Base-by-base conservation (phyloP, 257 asterid species). In the Thymus mandschuricus region DNA sequence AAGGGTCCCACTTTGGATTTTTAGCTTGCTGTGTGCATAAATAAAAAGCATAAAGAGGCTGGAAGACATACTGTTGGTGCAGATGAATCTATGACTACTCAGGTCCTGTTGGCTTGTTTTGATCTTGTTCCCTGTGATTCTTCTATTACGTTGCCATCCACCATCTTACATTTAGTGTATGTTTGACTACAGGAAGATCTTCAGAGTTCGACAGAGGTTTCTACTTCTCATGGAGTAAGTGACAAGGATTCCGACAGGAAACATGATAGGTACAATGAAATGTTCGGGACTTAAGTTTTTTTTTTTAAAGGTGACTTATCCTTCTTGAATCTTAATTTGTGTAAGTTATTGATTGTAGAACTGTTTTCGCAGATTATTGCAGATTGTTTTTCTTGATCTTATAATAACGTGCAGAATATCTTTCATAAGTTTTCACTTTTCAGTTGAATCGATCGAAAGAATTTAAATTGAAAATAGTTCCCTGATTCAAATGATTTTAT, bases 1-100 rank as follows among this genome's bases (percentile, higher is more conserved):
- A 75, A 43, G 48, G 64, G n/a, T 69, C 56, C 58, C 43, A 29
- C 61, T 7, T 75, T 71, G 73, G 74, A 38, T 82, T 48, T 78
- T 81, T 84, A 92, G 98, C 90, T 92, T 76, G 90, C 96, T 45
- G 75, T 89, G 78, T 92, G 96, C 92, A 92, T 89, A 43, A 71
- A 78, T 67, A 85, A 82, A 81, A 86, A 80, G 83, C 72, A 76
- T 59, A 87, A 50, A 75, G 85, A 80, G 58, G 80, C 76, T 66
- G 66, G 77, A 80, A 85, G 69, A 70, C 84, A 75, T 64, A 60
- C 75, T 67, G 79, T 63, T 67, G 84, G 57, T 48, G 76, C 73
- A 69, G 75, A 69, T 60, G 83, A 79, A 72, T 59, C 74, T 61
- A 72, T 70, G 80, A 70, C 78, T 66, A 69, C 73, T 59, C 51